These are phyloP conservation scores for Acacia crassicarpa DNA, from an alignment of 306 rosid genomes.

Conservation along the genomic window DNA sequence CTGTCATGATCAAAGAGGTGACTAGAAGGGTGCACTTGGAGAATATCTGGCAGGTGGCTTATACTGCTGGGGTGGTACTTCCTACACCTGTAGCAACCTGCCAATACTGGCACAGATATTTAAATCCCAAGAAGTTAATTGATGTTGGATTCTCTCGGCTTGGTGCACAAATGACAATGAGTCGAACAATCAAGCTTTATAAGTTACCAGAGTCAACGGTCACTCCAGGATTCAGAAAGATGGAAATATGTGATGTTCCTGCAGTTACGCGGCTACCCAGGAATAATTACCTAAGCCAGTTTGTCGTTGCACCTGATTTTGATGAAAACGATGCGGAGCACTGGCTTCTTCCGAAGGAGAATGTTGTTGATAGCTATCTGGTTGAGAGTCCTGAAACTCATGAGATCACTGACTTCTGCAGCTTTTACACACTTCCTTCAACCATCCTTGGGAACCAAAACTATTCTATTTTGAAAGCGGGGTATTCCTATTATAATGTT, in stretches of 20 bases:
- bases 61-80: conserved; percentile 79
- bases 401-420: conserved; percentile 73
- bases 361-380: conserved; percentile 62
- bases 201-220: conserved; percentile 64
- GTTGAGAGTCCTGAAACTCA: conserved; percentile 69
- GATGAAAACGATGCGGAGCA: conserved; percentile 74
- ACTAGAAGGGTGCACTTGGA: conserved; percentile 80
- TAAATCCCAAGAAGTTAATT: conserved; percentile 76
- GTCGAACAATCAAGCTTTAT: conserved; percentile 72
- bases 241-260: conserved; percentile 71
- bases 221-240: conserved; percentile 71
- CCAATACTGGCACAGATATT: conserved; percentile 79
- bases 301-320: conserved; percentile 64
- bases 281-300: conserved; percentile 56
- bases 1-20: conserved; percentile 83
- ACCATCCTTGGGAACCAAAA: conserved; percentile 46
- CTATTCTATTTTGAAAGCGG: conserved; percentile 42
- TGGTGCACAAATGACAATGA: conserved; percentile 83
- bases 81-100: conserved; percentile 76
- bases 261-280: conserved; percentile 66
- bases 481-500: conserved; percentile 44
- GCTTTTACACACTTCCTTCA: conserved; percentile 74
- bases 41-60: conserved; percentile 76
- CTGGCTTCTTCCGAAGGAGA: conserved; percentile 67
- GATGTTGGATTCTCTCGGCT: conserved; percentile 86